Base-by-base conservation (phyloP, 352 stramenopile genomes). In the Phytophthora colocasiae region DNA sequence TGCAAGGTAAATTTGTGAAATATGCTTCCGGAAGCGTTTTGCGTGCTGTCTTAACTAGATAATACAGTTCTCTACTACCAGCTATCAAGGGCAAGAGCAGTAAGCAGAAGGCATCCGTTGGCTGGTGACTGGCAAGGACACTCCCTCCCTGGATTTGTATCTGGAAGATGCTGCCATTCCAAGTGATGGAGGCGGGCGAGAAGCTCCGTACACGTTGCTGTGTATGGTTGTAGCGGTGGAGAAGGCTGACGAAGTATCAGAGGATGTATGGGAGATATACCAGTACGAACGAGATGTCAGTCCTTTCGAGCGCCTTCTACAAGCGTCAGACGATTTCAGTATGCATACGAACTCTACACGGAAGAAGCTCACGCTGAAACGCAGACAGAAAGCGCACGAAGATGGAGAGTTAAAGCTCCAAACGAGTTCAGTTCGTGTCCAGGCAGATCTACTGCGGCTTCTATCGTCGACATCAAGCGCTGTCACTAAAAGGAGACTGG, bases 201-300 rank as follows among this genome's bases (percentile, higher is more conserved):
- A 66, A 17, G 60, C 50, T 47, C 53, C 66, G 6, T 74, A 74
- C 29, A 63, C 60, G 15, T 12, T 74, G 27, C 38, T 70, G 19
- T 70, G 66, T 17, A 66, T 74, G 41, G 49, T 65, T n/a, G 29
- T 48, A n/a, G 60, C 66, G 5, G 54, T 74, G 32, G 60, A 74
- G 44, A 60, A 50, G 38, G 60, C 56, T 36, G 50, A 50, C n/a
- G 47, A 29, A 27, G 10, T 26, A 55, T 44, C 11, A 1, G 19
- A 26, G 17, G 48, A 40, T 31, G 6, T 70, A 22, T 19, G 38
- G 11, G 6, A 19, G 6, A 29, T 69, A 17, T 73, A 73, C 44
- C 15, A 46, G 39, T 8, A 2, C 11, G 66, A 73, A 14, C 51
- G 58, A 22, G 53, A 36, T n/a, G 36, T 69, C 0, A 24, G 29